Evolutionary conservation across 1,284 basidiomycete genomes (phyloP), one percentile per base, ranked within the genome.

Genomic region (Athelia psychrophila): DNA sequence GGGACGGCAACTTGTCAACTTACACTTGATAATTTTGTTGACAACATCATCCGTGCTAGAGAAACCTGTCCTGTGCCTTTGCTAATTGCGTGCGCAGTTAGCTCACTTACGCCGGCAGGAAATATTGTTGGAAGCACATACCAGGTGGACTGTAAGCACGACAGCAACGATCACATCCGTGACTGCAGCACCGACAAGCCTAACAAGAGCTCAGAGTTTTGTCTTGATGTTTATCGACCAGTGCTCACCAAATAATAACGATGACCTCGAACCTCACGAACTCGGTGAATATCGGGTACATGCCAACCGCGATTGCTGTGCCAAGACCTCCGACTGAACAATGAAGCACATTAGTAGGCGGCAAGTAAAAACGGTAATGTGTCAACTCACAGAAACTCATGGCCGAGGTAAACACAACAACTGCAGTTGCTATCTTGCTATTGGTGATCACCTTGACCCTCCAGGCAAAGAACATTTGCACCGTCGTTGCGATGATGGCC

Each of bases 11-110:
- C 38, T 8, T 42, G 38, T 5, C 13, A 1, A 64, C 72, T 49
- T 54, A 78, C 78, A 49, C 52, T 74, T 64, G 45, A 78, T 77
- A 47, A 80, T 74, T 45, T 60, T 65, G 27, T 30, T 30, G 27
- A 73, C 62, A 22, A 68, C 54, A 52, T 70, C 68, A 48, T 73
- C 68, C 1, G 70, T 70, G 4, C 59, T 56, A 23, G 62, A 56
- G 47, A 68, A 69, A 4, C 69, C 70, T 2, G 68, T 70, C 54
- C 71, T 77, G 57, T 77, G 72, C 45, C 62, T 68, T 51, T 33
- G 25, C 18, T 48, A 19, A 53, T 49, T 19, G 47, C 47, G 3
- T 44, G 22, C 12, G 25, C n/a, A 13, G 23, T 42, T 22, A 44
- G 20, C 2, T 3, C 25, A 25, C 23, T 19, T 48, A n/a, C n/a